A percentile compares a stretch with the other conserved stretches of the same genome.
These are phyloP conservation scores for Penicillium malachiteum DNA, from an alignment of 495 filamentous ascomycete genomes.

Conservation along the genomic window DNA sequence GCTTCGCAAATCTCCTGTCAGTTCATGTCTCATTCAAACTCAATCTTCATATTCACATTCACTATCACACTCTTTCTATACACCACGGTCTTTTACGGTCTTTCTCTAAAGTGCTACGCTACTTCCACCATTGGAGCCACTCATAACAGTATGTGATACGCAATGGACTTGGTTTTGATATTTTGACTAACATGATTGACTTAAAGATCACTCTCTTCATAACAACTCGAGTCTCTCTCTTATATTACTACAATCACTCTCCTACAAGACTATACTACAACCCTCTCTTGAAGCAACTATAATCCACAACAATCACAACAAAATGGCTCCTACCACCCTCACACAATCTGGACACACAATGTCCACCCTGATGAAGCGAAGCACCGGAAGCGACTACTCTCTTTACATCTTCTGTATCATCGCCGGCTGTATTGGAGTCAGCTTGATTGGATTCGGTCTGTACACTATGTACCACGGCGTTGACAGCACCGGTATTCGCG, in stretches of 20 bases:
- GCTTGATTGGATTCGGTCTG: constrained; percentile 24
- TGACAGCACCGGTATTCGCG: constrained; percentile 8
- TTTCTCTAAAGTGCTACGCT: no score
- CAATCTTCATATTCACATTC: no score
- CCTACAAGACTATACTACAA: neutral
- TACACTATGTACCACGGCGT: constrained; percentile 25
- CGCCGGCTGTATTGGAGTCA: constrained; percentile 18
- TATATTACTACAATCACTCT: neutral
- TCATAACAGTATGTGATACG: no score
- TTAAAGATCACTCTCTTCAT: neutral
- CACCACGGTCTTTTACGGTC: no score
- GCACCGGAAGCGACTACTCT: constrained; percentile 13
- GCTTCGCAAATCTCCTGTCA: no score
- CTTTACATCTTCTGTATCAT: constrained; percentile 32
- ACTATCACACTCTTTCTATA: no score
- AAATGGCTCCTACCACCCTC: constrained; percentile 6
- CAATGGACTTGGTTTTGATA: neutral
- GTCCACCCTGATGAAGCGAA: constrained; percentile 15
- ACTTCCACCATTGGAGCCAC: no score
- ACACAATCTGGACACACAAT: constrained; percentile 7
- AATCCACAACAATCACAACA: neutral
- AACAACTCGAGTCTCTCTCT: neutral
- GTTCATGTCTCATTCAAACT: no score
- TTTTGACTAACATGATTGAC: neutral
- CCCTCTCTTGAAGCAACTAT: no score